These are phyloP conservation scores for Aspergillus leporis DNA, from an alignment of 495 filamentous ascomycete genomes.

Conservation along the genomic window DNA sequence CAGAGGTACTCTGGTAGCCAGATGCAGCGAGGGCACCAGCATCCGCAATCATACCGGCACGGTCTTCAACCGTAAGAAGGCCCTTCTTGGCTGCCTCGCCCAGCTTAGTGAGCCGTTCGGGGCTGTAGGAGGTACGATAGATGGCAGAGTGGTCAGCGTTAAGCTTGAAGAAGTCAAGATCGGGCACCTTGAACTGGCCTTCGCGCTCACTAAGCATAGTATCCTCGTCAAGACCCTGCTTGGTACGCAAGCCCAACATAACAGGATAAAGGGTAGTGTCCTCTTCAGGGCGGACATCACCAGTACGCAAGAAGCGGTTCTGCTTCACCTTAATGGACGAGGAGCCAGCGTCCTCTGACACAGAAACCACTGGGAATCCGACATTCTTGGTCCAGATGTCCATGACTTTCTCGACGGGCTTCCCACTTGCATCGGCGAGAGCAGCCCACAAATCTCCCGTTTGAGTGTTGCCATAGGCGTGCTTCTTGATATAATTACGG, in stretches of 20 bases:
- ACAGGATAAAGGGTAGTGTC: conserved; percentile 71
- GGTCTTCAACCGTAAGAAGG: conserved; percentile 87
- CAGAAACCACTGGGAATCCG: conserved; percentile 64
- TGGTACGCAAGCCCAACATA: conserved; percentile 60
- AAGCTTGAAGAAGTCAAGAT: conserved; percentile 66
- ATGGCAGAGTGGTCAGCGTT: conserved; percentile 67
- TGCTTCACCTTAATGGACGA: conserved; percentile 60
- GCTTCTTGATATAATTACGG: conserved; percentile 88
- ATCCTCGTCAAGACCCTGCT: conserved; percentile 57
- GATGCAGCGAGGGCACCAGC: conserved; percentile 87
- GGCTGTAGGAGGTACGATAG: conserved; percentile 64
- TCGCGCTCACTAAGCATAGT: conserved; percentile 72
- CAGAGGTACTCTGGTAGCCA: conserved; percentile 91
- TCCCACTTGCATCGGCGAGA: conserved; percentile 85
- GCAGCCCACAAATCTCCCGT: conserved; percentile 92
- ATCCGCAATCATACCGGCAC: conserved; percentile 94
- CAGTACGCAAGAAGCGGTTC: conserved; percentile 68
- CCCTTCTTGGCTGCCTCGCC: conserved; percentile 79
- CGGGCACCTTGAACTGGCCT: conserved; percentile 63
- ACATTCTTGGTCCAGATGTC: conserved; percentile 71
- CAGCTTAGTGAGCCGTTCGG: conserved; percentile 61
- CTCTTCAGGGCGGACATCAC: conserved; percentile 65
- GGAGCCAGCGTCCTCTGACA: conserved; percentile 51
- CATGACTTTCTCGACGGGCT: conserved; percentile 76
- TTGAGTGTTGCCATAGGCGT: conserved; percentile 73